Percentiles rank a stretch among this genome's conserved stretches.
Conservation (phyloP, 139 green algal species). For the Microglena sp. region DNA sequence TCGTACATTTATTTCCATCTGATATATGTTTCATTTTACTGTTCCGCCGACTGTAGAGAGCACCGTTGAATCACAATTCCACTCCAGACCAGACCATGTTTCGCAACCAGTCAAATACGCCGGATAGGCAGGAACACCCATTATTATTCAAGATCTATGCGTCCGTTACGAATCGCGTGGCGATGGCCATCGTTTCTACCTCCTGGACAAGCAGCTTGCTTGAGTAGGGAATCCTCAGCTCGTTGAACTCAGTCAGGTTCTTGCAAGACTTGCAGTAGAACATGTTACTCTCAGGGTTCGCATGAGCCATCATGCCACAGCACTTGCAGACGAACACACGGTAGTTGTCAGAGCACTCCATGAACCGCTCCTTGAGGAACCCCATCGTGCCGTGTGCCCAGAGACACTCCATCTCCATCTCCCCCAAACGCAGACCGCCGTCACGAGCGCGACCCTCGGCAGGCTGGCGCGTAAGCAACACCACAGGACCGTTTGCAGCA, state of each 20-base stretch:
- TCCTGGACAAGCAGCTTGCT: conserved; percentile 29
- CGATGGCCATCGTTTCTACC: conserved; percentile 22
- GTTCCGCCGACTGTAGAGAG: too few relatives aligned
- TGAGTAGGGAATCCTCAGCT: conserved; percentile 17
- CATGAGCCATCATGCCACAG: conserved; percentile 9
- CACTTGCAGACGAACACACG: background rate
- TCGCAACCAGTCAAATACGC: too few relatives aligned
- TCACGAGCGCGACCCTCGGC: conserved; percentile 1
- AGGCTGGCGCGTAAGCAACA: too few relatives aligned
- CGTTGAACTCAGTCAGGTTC: background rate
- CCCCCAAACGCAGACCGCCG: conserved; percentile 51
- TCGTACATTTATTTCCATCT: too few relatives aligned
- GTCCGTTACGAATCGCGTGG: conserved; percentile 5
- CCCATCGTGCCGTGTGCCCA: conserved; percentile 7
- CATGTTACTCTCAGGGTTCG: conserved; percentile 5
- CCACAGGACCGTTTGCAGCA: too few relatives aligned
- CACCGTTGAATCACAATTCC: too few relatives aligned
- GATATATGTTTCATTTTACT: too few relatives aligned
- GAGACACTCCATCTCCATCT: conserved; percentile 56
- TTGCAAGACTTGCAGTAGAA: conserved; percentile 5
- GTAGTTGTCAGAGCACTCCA: conserved; percentile 11
- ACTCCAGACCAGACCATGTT: too few relatives aligned
- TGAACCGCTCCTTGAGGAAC: conserved; percentile 17
- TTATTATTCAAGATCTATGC: background rate
- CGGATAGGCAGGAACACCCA: too few relatives aligned